Base-by-base conservation (phyloP, 768 basidiomycete species). In the Butyriboletus loyo region DNA sequence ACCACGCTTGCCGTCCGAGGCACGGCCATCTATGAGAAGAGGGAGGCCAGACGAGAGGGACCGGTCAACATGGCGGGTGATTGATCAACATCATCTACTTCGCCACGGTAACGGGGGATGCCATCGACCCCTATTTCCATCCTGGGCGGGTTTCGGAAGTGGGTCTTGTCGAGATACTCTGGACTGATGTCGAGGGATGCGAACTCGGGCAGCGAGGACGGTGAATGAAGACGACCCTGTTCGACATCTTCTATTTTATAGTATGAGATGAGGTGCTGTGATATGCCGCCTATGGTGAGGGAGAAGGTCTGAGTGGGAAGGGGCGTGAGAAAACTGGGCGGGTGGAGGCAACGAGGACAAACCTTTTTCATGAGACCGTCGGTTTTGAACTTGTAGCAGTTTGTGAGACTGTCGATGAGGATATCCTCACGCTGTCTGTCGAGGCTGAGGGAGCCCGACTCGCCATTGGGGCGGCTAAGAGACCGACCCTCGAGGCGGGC, bases 361-460 rank as follows among this genome's bases (percentile, higher is more conserved):
- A 93, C 96, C 84, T 98, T 97, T 78, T 98, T 98, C 85, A 98
- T 92, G 69, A 98, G 80, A 7, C 96, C 96, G 52, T 92, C 87
- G 0, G 79, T 69, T 66, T 95, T 96, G 80, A 96, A 98, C 71
- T 92, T 92, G 78, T 89, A 87, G 66, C 84, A 87, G 72, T 92
- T 94, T 9, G 94, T 97, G 63, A 98, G 72, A 63, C 91, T 93
- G 30, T 95, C 95, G 46, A 96, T 82, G 32, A 98, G 77, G 24
- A 82, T 84, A 44, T 92, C 77, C 69, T 97, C 94, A 42, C 86
- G 80, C 38, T 85, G 78, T 58, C 84, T 82, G 65, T 92, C 88
- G 49, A 89, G 69, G 31, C 77, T 73, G 11, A 73, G 54, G 6
- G 74, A 64, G 30, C 63, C 74, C 0, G 75, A 59, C 49, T 82